phyloP scores from a whole-genome alignment of 306 rosid species.

The Inga laurina region DNA sequence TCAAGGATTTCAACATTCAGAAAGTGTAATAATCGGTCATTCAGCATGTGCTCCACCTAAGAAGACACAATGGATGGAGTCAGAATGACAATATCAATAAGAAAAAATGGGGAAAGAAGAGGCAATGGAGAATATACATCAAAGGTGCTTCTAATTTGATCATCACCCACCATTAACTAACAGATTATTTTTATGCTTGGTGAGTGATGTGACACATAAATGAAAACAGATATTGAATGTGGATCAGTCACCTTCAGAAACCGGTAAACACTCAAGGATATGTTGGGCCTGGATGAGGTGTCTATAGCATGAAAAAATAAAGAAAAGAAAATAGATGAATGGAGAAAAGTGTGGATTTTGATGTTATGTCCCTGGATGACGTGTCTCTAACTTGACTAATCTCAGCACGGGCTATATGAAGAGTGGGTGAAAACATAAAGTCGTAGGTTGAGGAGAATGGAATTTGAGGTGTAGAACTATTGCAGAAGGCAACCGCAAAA shows the following conservation, averaged over 20 bases:
- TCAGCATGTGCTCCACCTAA: conserved; percentile 76
- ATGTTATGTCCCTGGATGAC: neutral
- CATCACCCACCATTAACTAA: neutral
- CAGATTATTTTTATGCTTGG: neutral
- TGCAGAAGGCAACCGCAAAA: neutral
- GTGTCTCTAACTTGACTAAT: neutral
- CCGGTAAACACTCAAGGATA: neutral
- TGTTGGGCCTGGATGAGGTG: neutral
- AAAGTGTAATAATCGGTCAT: conserved; percentile 61
- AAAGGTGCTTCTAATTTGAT: neutral
- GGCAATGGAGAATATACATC: neutral
- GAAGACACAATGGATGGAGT: conserved; percentile 32
- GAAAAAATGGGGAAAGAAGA: neutral
- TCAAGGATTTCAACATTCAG: conserved; percentile 72
- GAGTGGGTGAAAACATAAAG: neutral
- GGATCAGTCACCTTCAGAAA: neutral
- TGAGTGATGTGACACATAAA: neutral
- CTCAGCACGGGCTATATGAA: neutral
- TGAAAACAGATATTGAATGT: neutral
- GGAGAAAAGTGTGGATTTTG: neutral
- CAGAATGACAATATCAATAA: conserved; percentile 30
- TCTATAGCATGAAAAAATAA: neutral
- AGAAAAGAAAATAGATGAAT: neutral
- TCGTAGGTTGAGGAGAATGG: neutral
- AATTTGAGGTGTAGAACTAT: neutral